Base-by-base conservation (phyloP, 345 rosid species). In the Linum usitatissimum region DNA sequence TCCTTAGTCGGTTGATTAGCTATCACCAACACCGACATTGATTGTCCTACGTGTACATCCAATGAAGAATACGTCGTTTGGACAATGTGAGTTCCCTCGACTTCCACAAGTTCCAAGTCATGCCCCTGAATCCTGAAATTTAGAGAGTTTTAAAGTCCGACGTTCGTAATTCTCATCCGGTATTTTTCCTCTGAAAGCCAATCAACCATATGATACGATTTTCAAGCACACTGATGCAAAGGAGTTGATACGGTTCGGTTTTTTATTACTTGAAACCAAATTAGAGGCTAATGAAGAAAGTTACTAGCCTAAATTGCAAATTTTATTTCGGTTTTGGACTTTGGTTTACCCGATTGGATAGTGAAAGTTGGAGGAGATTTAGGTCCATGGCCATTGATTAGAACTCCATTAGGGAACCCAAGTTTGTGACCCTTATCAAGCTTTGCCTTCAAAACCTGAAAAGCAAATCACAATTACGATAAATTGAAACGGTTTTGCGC, bases 71-170 rank as follows among this genome's bases (percentile, higher is more conserved):
- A 55, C 23, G 14, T 13, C 14, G 10, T 55, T 55, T 55, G 59
- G 14, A 55, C 30, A 9, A 19, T 19, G 59, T 55, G 59, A 55
- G 15, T 9, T 55, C 59, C 59, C 18, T 55, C 59, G 2, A 55
- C 59, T 19, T 55, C 59, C 18, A 55, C 59, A 4, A 55, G 28
- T 28, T 18, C 6, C 59, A 55, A 9, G 30, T 55, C 18, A 9
- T 55, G 59, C 30, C 59, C 59, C 18, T 55, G 59, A 28, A 55
- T 55, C 30, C 30, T 18, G 59, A 55, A 55, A 19, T 55, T 55
- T 10, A 55, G 30, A 9, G 59, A 55, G 10, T 28, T 55, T 10
- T 20, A 10, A 10, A 55, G 59, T 6, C 59, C 59, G 12, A 55
- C 59, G 30, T 55, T 55, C 28, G 30, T 18, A 28, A 55, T 19